These are phyloP conservation scores for Gossypium gossypioides DNA, from an alignment of 441 rosid genomes.

Conservation along the genomic window DNA sequence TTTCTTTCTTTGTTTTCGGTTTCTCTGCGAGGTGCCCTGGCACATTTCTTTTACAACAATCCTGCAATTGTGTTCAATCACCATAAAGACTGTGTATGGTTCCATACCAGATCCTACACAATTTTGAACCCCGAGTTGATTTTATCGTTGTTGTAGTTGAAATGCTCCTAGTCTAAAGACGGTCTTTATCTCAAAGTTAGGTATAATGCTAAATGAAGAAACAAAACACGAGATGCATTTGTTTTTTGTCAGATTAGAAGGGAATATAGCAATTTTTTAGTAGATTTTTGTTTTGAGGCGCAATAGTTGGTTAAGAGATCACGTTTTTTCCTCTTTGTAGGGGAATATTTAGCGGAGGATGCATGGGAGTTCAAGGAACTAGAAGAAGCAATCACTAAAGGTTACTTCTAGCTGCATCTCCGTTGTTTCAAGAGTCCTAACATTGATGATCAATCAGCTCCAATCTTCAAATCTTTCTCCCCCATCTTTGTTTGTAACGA, in stretches of 20 bases:
- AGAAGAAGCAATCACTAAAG: constrained; percentile 68
- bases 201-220: neutral
- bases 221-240: neutral
- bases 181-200: neutral
- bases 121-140: neutral
- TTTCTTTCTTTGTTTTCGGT: neutral
- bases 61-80: neutral
- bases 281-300: neutral
- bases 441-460: neutral
- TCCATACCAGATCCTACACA: neutral
- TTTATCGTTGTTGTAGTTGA: neutral
- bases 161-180: neutral
- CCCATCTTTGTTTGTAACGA: neutral
- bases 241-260: neutral
- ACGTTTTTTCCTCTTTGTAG: constrained; percentile 25
- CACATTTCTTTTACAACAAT: neutral
- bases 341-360: constrained; percentile 67
- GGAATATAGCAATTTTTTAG: neutral
- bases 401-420: constrained; percentile 39
- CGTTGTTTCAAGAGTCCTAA: neutral
- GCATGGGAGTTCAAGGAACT: constrained; percentile 86
- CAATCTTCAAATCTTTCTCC: neutral
- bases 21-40: neutral
- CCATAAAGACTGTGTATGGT: neutral
- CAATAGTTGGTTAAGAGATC: neutral